These are phyloP conservation scores for Leptographium flavum DNA, from an alignment of 2,329 filamentous ascomycete genomes.

Conservation along the genomic window DNA sequence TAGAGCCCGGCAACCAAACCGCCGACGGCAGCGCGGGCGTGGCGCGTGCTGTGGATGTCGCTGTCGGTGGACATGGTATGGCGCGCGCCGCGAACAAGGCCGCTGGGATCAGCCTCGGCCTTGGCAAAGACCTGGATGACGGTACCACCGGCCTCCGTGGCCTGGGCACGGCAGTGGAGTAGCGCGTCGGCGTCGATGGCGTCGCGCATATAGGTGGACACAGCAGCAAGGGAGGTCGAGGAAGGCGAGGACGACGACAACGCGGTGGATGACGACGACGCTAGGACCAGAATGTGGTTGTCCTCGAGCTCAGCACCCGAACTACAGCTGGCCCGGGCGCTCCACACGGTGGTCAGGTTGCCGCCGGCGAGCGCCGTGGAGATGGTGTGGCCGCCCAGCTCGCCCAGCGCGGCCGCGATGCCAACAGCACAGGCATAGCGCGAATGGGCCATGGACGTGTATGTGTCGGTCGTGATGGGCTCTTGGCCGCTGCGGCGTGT, in stretches of 20 bases:
- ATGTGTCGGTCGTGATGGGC: constrained; percentile 17
- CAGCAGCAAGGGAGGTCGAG: constrained; percentile 10
- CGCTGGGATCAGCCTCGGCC: constrained; percentile 17
- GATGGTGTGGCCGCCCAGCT: too few relatives aligned
- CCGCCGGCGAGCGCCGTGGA: too few relatives aligned
- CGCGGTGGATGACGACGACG: constrained; percentile 11
- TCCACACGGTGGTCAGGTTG: constrained; percentile 11
- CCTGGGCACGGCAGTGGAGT: constrained; percentile 9
- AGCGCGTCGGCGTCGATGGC: constrained; percentile 15
- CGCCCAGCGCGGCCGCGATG: constrained; percentile 10
- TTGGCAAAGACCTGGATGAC: constrained; percentile 18
- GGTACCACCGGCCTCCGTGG: constrained; percentile 9
- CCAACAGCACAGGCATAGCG: constrained; percentile 18
- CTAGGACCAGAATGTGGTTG: constrained; percentile 18
- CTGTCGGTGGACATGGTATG: constrained; percentile 18
- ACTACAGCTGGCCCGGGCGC: constrained; percentile 17
- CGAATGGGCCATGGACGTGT: constrained; percentile 20
- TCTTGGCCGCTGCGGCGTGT: constrained; percentile 11
- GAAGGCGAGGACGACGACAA: too few relatives aligned
- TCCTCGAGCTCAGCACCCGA: constrained; percentile 19
- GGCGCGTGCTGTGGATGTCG: constrained; percentile 16
- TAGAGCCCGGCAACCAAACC: constrained; percentile 17
- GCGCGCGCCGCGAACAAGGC: constrained; percentile 13
- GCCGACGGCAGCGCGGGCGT: constrained; percentile 18
- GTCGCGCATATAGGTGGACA: constrained; percentile 15